A percentile compares a stretch with the other conserved stretches of the same genome.
Evolutionary conservation across 2,329 filamentous ascomycete species (phyloP).

Genomic region (Chlorencoelia australis): DNA sequence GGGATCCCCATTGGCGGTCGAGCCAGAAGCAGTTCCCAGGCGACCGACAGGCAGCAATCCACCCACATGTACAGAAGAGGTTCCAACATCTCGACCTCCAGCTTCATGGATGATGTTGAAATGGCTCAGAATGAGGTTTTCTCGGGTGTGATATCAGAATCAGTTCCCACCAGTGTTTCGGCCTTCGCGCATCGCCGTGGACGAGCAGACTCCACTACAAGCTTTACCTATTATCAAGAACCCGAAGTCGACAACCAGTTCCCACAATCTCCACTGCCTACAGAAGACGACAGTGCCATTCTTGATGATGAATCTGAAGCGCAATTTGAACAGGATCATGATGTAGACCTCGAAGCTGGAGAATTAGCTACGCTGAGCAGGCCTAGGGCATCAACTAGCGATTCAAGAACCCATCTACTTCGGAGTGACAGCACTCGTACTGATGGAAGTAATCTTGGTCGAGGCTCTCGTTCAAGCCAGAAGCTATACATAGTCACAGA

Average conservation of each 20-base stretch:
- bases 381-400: conserved; percentile 53
- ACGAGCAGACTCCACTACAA: conserved; percentile 74
- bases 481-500: conserved; percentile 91
- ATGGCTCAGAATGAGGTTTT: conserved; percentile 98
- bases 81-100: conserved; percentile 64
- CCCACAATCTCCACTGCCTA: conserved; percentile 27
- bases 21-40: conserved; percentile 25
- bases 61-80: conserved; percentile 49
- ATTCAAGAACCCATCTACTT: conserved; percentile 53
- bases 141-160: conserved; percentile 87
- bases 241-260: conserved; percentile 44
- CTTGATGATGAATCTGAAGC: conserved; percentile 31
- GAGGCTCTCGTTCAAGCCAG: conserved; percentile 61
- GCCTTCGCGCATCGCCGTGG: conserved; percentile 77
- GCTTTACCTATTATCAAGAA: conserved; percentile 82
- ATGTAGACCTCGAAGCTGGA: conserved; percentile 27
- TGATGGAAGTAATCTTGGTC: conserved; percentile 49
- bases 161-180: conserved; percentile 87
- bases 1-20: conserved; percentile 18
- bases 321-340: conserved; percentile 23
- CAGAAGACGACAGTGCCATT: conserved; percentile 30
- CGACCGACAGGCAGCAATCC: conserved; percentile 21
- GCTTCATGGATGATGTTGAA: conserved; percentile 90
- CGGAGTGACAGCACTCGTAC: conserved; percentile 63
- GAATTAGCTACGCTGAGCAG: conserved; percentile 35